Evolutionary conservation across 768 basidiomycete genomes (phyloP).

Genomic region (Calocybe gangraenosa): DNA sequence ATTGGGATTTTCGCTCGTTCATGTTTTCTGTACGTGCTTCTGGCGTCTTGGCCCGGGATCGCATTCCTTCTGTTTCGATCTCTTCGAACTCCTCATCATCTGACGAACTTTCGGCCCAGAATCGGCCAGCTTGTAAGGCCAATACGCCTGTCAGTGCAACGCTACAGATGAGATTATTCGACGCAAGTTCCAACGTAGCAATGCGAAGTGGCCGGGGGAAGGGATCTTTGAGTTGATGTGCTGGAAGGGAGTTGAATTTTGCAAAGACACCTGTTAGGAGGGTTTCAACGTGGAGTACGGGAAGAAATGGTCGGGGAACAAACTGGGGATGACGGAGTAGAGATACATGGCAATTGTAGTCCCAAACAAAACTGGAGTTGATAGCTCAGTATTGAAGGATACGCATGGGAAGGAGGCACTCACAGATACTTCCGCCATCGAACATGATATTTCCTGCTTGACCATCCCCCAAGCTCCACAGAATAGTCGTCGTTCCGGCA

Average conservation of each 20-base stretch:
- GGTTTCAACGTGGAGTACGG: slow-evolving; percentile 1
- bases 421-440: slow-evolving; percentile 85
- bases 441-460: slow-evolving; percentile 87
- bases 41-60: slow-evolving; percentile 28
- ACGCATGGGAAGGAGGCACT: slow-evolving; percentile 24
- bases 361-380: slow-evolving; percentile 62
- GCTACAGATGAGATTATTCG: slow-evolving; percentile 80
- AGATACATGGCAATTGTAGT: slow-evolving; percentile 70
- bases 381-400: slow-evolving; percentile 1
- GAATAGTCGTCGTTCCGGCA: slow-evolving; percentile 61
- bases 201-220: slow-evolving; percentile 61
- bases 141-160: slow-evolving; percentile 87
- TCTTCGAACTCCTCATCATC: slow-evolving; percentile 45
- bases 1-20: slow-evolving; percentile 1
- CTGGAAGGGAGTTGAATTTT: slow-evolving; percentile 57
- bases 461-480: slow-evolving; percentile 76
- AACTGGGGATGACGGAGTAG: slow-evolving; percentile 78
- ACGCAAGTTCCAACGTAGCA: slow-evolving; percentile 75
- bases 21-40: slow-evolving; percentile 19
- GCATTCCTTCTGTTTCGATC: slow-evolving; percentile 19
- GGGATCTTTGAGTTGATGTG: slow-evolving; percentile 45
- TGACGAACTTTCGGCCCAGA: slow-evolving; percentile 73
- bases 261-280: slow-evolving; percentile 45
- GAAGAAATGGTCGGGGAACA: slow-evolving; percentile 22
- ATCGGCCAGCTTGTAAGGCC: slow-evolving; percentile 76